These are phyloP conservation scores for Sideroxylon spinosum DNA, from an alignment of 179 eudicot species.

Conservation along the genomic window DNA sequence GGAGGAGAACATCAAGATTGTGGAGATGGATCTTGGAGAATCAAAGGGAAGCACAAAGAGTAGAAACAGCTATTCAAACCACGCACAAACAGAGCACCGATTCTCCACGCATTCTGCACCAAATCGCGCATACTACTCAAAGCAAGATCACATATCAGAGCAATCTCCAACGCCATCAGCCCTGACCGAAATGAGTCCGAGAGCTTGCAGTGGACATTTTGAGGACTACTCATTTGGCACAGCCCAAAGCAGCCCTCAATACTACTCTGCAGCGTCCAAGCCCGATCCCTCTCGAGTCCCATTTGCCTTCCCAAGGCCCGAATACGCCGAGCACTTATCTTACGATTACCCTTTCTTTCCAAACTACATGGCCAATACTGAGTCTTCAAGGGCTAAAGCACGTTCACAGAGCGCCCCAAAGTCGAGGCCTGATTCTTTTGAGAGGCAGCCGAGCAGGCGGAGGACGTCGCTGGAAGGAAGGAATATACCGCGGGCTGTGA, in stretches of 20 bases:
- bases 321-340: constrained; percentile 42
- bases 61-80: constrained; percentile 48
- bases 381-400: constrained; percentile 78
- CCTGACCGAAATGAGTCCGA: constrained; percentile 66
- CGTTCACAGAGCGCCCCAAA: constrained; percentile 95
- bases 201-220: constrained; percentile 62
- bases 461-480: constrained; percentile 78
- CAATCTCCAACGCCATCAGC: constrained; percentile 68
- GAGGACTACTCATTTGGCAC: constrained; percentile 62
- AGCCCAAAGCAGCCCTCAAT: constrained; percentile 72
- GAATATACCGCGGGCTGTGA: constrained; percentile 68
- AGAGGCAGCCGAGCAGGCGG: constrained; percentile 58
- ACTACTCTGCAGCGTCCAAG: constrained; percentile 45
- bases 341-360: constrained; percentile 59
- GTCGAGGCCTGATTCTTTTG: constrained; percentile 66
- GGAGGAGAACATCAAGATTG: constrained; percentile 83
- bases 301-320: too few relatives aligned
- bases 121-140: constrained; percentile 19
- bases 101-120: constrained; percentile 40
- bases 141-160: constrained; percentile 36
- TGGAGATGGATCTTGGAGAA: constrained; percentile 84
- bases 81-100: constrained; percentile 37
- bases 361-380: constrained; percentile 86
- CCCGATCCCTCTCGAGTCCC: constrained; percentile 26
- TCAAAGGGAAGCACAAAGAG: constrained; percentile 31